These are phyloP conservation scores for Ophiostoma ulmi DNA, from an alignment of 2,329 filamentous ascomycete species.

Conservation along the genomic window DNA sequence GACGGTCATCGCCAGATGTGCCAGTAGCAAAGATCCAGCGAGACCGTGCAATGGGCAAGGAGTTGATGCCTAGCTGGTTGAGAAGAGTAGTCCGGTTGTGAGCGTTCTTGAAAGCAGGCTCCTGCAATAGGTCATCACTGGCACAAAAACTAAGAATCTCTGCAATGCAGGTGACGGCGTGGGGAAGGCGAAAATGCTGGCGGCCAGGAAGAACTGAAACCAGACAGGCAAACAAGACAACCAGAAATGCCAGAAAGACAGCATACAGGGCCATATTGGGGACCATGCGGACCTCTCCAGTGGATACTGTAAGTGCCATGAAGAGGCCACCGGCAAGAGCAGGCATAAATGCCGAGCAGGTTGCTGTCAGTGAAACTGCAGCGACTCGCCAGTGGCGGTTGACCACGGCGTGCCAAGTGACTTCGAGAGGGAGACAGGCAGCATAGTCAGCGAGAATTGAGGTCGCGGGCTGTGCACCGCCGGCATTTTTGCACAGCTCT, in stretches of 20 bases:
- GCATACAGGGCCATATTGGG: constrained; percentile 70
- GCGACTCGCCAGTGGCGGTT: constrained; percentile 64
- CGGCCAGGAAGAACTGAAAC: constrained; percentile 52
- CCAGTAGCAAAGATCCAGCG: constrained; percentile 49
- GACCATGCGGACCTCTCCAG: constrained; percentile 57
- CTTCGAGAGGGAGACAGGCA: constrained; percentile 58
- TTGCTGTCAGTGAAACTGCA: constrained; percentile 53
- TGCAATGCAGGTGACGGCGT: constrained; percentile 65
- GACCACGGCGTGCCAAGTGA: constrained; percentile 51
- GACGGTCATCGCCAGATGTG: constrained; percentile 33
- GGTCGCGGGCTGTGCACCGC: constrained; percentile 57
- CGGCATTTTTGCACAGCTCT: constrained; percentile 47
- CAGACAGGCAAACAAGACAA: constrained; percentile 63
- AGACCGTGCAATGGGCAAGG: constrained; percentile 44
- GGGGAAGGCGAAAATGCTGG: constrained; percentile 61
- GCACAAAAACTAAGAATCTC: constrained; percentile 75
- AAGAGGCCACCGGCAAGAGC: constrained; percentile 66
- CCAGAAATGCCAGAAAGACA: constrained; percentile 64
- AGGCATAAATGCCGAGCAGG: constrained; percentile 58
- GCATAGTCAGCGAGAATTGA: constrained; percentile 68
- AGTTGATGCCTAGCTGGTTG: constrained; percentile 57
- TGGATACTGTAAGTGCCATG: constrained; percentile 60
- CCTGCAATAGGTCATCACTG: constrained; percentile 64
- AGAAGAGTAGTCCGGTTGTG: constrained; percentile 64
- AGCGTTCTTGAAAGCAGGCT: constrained; percentile 64